Evolutionary conservation across 2,329 filamentous ascomycete species (phyloP).

Genomic region (Alternaria sp.): DNA sequence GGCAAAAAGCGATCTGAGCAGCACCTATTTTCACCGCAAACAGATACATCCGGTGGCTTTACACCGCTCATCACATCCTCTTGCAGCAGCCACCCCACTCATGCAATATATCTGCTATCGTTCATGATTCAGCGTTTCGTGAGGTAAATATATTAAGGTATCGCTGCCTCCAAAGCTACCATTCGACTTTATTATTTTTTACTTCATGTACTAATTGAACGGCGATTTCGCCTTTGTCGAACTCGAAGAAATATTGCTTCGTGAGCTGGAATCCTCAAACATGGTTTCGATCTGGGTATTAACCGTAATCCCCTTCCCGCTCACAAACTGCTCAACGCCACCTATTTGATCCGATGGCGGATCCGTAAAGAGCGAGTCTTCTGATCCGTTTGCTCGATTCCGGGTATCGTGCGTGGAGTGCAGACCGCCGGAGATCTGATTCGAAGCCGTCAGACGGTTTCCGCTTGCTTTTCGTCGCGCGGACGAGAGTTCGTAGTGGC

Average conservation of each 20-base stretch:
- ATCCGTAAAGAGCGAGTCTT: constrained; percentile 21
- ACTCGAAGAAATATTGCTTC: neutral
- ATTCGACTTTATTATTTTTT: neutral
- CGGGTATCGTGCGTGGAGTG: neutral
- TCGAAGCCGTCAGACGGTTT: constrained; percentile 5
- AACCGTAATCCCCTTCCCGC: constrained; percentile 14
- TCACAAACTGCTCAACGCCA: neutral
- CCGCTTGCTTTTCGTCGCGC: constrained; percentile 18
- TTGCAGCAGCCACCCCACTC: neutral
- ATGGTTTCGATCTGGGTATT: constrained; percentile 21
- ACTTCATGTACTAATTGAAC: constrained; percentile 2
- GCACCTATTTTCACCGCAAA: neutral
- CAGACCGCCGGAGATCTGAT: neutral
- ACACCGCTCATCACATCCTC: neutral
- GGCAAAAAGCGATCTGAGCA: neutral
- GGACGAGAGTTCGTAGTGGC: constrained; percentile 31
- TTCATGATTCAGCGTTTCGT: neutral
- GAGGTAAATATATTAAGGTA: neutral
- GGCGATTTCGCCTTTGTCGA: constrained; percentile 1
- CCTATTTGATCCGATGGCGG: neutral
- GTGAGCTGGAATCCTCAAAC: constrained; percentile 4
- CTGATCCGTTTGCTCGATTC: constrained; percentile 17
- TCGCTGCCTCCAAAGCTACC: neutral
- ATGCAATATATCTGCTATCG: neutral
- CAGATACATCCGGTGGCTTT: neutral